These are phyloP conservation scores for Gonapodya sp. DNA, from an alignment of 192 early-diverging fungal genomes.

Conservation along the genomic window DNA sequence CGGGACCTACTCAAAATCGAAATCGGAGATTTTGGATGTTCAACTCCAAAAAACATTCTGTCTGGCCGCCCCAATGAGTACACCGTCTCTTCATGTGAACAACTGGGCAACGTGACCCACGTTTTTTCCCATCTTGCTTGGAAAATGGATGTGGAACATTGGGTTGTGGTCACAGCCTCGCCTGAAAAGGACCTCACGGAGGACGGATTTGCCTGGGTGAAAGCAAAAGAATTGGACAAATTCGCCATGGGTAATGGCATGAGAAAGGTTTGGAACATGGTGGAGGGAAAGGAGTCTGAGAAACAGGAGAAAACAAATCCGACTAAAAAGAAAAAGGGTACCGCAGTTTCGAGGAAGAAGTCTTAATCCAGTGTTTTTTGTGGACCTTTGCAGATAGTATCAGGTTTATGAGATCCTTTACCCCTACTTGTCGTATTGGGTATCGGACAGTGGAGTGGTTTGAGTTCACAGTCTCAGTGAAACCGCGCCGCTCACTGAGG, in stretches of 20 bases:
- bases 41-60: slow-evolving; percentile 13
- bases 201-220: not conserved
- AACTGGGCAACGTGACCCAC: slow-evolving; percentile 46
- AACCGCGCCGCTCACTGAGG: no score
- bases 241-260: not conserved
- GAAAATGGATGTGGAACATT: slow-evolving; percentile 8
- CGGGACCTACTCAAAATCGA: slow-evolving; percentile 18
- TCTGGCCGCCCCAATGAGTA: slow-evolving; percentile 7
- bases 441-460: no score
- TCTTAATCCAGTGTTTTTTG: no score
- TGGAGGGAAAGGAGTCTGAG: not conserved
- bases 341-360: not conserved
- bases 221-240: not conserved
- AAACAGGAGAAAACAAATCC: no score
- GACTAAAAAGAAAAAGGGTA: not conserved
- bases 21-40: no score
- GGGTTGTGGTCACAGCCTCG: not conserved
- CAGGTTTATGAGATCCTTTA: no score
- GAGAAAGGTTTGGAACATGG: not conserved
- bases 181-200: not conserved
- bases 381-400: no score
- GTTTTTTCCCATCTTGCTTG: slow-evolving; percentile 56
- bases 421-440: no score
- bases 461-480: no score
- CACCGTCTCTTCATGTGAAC: slow-evolving; percentile 19